Conservation (phyloP, 305 asterid genomes). For the Lippia alba region DNA sequence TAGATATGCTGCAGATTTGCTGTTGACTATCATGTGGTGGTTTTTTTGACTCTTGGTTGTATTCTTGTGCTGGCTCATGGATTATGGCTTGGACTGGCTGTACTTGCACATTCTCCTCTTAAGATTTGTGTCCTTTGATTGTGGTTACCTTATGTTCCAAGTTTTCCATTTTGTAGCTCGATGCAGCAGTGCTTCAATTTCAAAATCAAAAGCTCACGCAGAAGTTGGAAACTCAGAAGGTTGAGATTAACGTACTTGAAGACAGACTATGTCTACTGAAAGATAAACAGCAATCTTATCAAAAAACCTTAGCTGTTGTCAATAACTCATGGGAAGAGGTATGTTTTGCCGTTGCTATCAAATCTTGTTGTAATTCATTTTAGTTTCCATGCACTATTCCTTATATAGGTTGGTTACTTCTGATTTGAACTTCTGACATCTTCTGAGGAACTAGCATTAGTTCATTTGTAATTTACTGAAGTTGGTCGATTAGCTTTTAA, state of each 20-base stretch:
- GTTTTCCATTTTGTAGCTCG: conserved; percentile 65
- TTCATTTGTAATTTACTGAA: conserved; percentile 3
- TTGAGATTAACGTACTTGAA: conserved; percentile 68
- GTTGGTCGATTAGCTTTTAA: not conserved
- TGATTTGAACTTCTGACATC: too few species aligned
- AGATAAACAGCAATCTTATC: conserved; percentile 71
- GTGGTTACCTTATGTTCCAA: conserved; percentile 24
- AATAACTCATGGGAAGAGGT: conserved; percentile 83
- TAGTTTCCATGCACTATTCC: not conserved
- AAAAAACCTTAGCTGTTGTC: conserved; percentile 56
- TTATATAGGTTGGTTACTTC: too few species aligned
- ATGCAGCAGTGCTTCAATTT: conserved; percentile 85
- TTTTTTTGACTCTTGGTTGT: conserved; percentile 11
- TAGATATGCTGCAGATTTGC: conserved; percentile 21
- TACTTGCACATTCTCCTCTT: conserved; percentile 27
- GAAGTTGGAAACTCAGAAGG: conserved; percentile 91
- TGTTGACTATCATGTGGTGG: conserved; percentile 13
- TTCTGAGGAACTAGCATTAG: too few species aligned
- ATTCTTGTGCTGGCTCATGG: conserved; percentile 21
- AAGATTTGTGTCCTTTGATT: conserved; percentile 22
- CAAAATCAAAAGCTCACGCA: conserved; percentile 93
- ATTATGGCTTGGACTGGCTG: conserved; percentile 24
- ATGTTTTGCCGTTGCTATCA: conserved; percentile 22
- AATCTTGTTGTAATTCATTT: conserved; percentile 13
- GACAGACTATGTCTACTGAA: conserved; percentile 58